Evolutionary conservation across 345 rosid species (phyloP).

Genomic region (Pistacia vera): DNA sequence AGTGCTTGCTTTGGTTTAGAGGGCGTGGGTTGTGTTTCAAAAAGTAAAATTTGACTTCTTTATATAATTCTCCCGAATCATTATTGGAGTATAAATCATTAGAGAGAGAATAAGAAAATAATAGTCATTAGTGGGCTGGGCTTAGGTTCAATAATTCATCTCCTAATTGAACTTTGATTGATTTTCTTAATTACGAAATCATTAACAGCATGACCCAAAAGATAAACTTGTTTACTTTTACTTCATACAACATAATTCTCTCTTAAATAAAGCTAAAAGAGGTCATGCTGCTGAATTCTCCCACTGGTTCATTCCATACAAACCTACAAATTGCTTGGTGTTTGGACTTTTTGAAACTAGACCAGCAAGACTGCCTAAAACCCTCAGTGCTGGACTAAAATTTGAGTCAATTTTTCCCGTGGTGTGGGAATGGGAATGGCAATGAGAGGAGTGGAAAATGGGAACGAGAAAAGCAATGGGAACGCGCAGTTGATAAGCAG

Average conservation of each 20-base stretch:
- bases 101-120: not conserved
- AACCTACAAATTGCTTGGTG: not conserved
- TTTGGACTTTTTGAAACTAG: no score
- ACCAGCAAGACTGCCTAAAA: no score
- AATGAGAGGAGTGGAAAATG: no score
- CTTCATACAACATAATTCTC: no score
- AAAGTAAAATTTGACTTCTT: slow-evolving; percentile 35
- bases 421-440: no score
- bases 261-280: not conserved
- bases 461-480: no score
- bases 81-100: slow-evolving; percentile 27
- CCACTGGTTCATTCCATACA: not conserved
- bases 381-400: no score
- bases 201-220: not conserved
- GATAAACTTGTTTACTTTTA: not conserved
- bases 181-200: not conserved
- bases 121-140: not conserved
- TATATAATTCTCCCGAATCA: slow-evolving; percentile 21
- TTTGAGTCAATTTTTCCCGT: not conserved
- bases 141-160: not conserved
- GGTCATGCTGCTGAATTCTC: not conserved
- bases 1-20: slow-evolving; percentile 26
- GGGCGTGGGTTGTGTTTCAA: slow-evolving; percentile 24
- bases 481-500: no score
- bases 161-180: not conserved